Evolutionary conservation across 495 filamentous ascomycete species (phyloP).

Genomic region (Zalerion maritima): DNA sequence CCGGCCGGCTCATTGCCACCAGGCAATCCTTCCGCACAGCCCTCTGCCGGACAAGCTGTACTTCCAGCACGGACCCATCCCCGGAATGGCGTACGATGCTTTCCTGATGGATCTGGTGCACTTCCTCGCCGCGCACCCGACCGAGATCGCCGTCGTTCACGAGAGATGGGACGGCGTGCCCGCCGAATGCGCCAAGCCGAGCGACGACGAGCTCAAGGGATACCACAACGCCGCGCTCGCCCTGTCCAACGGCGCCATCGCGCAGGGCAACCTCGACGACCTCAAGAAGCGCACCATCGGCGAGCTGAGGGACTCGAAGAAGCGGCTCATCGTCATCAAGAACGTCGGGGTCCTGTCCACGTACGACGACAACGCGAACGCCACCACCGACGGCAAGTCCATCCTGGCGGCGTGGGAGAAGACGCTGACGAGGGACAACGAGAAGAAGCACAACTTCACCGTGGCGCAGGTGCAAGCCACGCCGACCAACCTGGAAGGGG

Average conservation of each 20-base stretch:
- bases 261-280: constrained; percentile 20
- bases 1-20: constrained; percentile 34
- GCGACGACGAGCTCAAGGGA: constrained; percentile 24
- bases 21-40: constrained; percentile 15
- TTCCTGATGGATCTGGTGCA: constrained; percentile 30
- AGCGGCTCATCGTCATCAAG: constrained; percentile 33
- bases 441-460: constrained; percentile 25
- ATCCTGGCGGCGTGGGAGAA: constrained; percentile 28
- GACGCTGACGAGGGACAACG: constrained; percentile 20
- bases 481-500: constrained; percentile 33
- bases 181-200: constrained; percentile 27
- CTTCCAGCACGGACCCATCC: constrained; percentile 39
- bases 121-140: constrained; percentile 28
- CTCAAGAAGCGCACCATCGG: constrained; percentile 21
- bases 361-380: constrained; percentile 37
- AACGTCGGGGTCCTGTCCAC: constrained; percentile 31
- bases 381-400: constrained; percentile 30
- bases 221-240: constrained; percentile 24
- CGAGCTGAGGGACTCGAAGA: constrained; percentile 23
- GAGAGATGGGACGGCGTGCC: constrained; percentile 40
- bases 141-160: constrained; percentile 37
- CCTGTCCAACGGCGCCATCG: constrained; percentile 14
- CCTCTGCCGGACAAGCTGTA: constrained; percentile 32
- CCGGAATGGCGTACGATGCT: constrained; percentile 35
- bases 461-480: constrained; percentile 42